Conservation (phyloP, 2,329 filamentous ascomycete species). For the Stachybotrys chartarum region DNA sequence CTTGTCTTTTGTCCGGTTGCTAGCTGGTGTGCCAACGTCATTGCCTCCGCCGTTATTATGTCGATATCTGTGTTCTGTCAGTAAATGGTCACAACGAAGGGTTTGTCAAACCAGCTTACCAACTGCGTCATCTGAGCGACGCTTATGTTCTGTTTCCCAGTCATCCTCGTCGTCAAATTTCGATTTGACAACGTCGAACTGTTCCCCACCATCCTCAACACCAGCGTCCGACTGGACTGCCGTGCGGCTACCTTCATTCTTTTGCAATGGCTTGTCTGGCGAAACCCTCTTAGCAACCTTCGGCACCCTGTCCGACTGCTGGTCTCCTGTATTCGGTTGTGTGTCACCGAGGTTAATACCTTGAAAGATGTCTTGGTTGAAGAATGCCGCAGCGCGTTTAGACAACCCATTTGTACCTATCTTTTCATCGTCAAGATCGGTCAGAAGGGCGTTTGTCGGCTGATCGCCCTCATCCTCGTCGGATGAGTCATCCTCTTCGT, state of each 20-base stretch:
- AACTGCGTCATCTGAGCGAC: slow-evolving; percentile 54
- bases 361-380: slow-evolving; percentile 91
- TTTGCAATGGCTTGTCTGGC: not conserved
- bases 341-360: slow-evolving; percentile 26
- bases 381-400: slow-evolving; percentile 79
- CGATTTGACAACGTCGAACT: slow-evolving; percentile 56
- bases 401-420: slow-evolving; percentile 54
- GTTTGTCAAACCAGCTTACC: slow-evolving; percentile 31
- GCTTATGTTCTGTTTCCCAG: slow-evolving; percentile 62
- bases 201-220: slow-evolving; percentile 32
- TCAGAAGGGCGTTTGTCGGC: slow-evolving; percentile 20
- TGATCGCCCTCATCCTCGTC: slow-evolving; percentile 24
- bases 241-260: not conserved
- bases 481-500: slow-evolving; percentile 41
- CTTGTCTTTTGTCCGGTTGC: slow-evolving; percentile 78
- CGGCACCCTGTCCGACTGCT: too few species aligned
- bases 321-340: not conserved
- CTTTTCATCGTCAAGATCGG: slow-evolving; percentile 32
- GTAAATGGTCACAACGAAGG: not conserved
- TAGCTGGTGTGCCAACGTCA: slow-evolving; percentile 91
- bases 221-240: slow-evolving; percentile 12
- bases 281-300: not conserved
- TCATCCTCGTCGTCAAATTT: slow-evolving; percentile 37
- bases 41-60: slow-evolving; percentile 98
- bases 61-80: slow-evolving; percentile 63